Conservation (phyloP, 441 rosid species). For the Erodium texanum region DNA sequence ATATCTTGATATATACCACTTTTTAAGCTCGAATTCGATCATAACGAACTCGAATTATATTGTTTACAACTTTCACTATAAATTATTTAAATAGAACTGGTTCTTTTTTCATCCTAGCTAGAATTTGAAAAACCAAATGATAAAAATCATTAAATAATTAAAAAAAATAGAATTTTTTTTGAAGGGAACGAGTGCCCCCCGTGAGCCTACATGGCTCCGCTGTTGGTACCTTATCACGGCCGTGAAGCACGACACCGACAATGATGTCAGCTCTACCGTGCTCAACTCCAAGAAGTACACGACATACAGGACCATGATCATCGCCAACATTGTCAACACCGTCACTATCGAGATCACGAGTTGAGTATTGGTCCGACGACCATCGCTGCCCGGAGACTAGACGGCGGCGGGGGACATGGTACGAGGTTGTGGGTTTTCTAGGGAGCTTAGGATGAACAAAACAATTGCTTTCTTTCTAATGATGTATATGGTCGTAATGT, state of each 20-base stretch:
- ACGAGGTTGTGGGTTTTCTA: not conserved
- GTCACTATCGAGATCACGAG: not conserved
- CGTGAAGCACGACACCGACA: not conserved
- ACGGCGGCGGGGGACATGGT: not conserved
- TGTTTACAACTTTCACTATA: too few species aligned
- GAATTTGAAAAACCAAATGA: too few species aligned
- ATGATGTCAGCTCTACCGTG: not conserved
- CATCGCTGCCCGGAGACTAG: not conserved
- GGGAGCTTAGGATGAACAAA: not conserved
- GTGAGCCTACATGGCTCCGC: too few species aligned
- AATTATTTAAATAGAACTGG: too few species aligned
- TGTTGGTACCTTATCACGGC: not conserved
- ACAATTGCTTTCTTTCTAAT: not conserved
- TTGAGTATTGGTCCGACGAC: not conserved
- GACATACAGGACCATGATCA: not conserved
- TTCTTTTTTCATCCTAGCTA: too few species aligned
- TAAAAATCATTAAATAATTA: too few species aligned
- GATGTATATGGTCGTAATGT: too few species aligned
- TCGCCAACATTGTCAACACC: not conserved
- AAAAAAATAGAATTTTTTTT: too few species aligned
- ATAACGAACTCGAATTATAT: too few species aligned
- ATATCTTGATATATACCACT: too few species aligned
- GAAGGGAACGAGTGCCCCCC: too few species aligned
- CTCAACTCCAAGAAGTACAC: not conserved
- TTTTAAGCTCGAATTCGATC: too few species aligned